Percentiles rank a stretch among this genome's conserved stretches.
Conservation (phyloP, 768 basidiomycete genomes). For the Mycena kentingensis region DNA sequence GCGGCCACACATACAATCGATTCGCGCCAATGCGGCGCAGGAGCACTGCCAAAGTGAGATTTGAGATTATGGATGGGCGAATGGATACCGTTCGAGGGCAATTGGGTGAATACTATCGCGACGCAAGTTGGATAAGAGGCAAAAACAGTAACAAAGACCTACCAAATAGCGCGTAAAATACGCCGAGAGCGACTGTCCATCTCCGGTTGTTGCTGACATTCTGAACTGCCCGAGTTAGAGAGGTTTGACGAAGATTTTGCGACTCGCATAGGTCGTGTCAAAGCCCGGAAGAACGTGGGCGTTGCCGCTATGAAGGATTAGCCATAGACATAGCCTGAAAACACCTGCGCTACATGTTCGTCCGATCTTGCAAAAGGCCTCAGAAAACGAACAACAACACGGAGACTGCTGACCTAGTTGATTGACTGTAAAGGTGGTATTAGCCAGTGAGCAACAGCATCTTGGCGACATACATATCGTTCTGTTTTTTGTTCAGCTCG, state of each 20-base stretch:
- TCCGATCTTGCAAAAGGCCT: background rate
- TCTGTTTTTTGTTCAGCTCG: background rate
- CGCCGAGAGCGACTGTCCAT: background rate
- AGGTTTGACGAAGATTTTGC: background rate
- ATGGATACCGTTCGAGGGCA: background rate
- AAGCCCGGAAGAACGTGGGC: background rate
- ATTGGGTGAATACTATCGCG: background rate
- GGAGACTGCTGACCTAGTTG: background rate
- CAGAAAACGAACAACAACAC: background rate
- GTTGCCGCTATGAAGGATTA: background rate
- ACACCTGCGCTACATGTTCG: background rate
- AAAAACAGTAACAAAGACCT: background rate
- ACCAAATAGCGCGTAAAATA: background rate
- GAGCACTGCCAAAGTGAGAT: constrained; percentile 40
- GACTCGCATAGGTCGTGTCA: background rate
- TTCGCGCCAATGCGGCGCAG: constrained; percentile 60
- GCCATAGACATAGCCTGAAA: background rate
- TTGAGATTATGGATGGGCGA: background rate
- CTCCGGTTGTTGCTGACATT: background rate
- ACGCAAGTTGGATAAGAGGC: background rate
- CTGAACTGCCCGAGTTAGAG: background rate
- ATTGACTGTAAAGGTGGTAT: background rate
- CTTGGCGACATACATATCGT: background rate
- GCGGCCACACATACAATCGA: constrained; percentile 46
- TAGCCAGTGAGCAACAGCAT: background rate